Evolutionary conservation across 2,329 filamentous ascomycete species (phyloP), one percentile per base, ranked within the genome.

Genomic region (Diatrype stigma): DNA sequence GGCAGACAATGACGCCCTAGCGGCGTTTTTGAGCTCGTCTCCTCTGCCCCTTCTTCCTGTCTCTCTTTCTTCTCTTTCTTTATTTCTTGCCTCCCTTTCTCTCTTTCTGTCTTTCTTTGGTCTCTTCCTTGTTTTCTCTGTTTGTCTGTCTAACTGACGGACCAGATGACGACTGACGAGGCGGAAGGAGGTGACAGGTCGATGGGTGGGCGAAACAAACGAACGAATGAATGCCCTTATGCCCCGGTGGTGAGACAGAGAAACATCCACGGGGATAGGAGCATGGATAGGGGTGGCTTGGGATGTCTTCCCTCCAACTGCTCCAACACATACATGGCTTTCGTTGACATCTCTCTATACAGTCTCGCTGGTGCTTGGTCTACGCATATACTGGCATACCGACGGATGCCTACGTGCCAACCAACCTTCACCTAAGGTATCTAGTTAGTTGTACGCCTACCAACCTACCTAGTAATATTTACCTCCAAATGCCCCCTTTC

Each of bases 41-140:
- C 35, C 47, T 45, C 46, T 58, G 48, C 55, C 57, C 56, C 16
- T 45, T 46, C 32, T 46, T 34, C 42, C 40, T 22, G 23, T 32
- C n/a, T n/a, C 48, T 32, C 35, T 12, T 28, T 49, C 34, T 23
- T 21, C 38, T 46, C 26, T 47, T 16, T 21, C 14, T 46, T 28
- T 40, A 34, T 46, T 35, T 22, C 42, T 40, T n/a, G 42, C 16
- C 28, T 22, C 21, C 45, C 38, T 35, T 26, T 34, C 28, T 26
- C 34, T 45, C 35, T 34, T 42, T 44, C 35, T 42, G 21, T 35
- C 26, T 46, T 42, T 26, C 10, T 45, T 45, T 45, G 44, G 26
- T 23, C 30, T 30, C 26, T 30, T 30, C 26, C 26, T 30, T 30
- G 26, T 30, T 30, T 30, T 10, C 26, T 10, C 26, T 30, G 26